Base-by-base conservation (phyloP, 306 rosid species). In the Sophora flavescens region DNA sequence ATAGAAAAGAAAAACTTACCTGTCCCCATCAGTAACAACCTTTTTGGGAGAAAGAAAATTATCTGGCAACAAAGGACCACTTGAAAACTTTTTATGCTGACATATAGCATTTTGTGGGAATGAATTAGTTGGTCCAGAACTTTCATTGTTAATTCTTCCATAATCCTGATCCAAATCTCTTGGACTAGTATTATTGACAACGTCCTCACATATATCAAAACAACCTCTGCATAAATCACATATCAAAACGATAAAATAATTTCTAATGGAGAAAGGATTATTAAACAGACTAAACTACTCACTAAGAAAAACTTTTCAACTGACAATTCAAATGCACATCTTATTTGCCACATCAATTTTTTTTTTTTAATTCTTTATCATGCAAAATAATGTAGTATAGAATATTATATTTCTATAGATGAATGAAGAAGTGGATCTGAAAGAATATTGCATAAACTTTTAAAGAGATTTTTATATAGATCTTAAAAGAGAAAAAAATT, bases 131-230 rank as follows among this genome's bases (percentile, higher is more conserved):
- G 78, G 84, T 73, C 91, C 89, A 13, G 89, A 86, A 51, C 81
- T 78, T 84, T 79, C 96, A 68, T 79, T 86, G 63, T 80, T 81
- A 52, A 30, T 72, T 84, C 86, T 85, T 75, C 91, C 95, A 87
- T 81, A 79, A 80, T 86, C 94, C 63, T 66, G 84, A 78, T 73
- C 82, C 56, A 53, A 64, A 74, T 75, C 80, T 75, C 74, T 84
- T 30, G 89, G 93, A 79, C 93, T 89, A 63, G 75, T 84, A 32
- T 77, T 75, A 83, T 66, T 90, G 73, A 11, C 85, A 72, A 88
- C 92, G 28, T 88, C 91, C 80, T 88, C 92, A 44, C 76, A 52
- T 33, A 88, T 61, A 84, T 91, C 97, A 82, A 88, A 89, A 80
- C 96, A 90, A 78, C 91, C 91, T 86, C 98, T 93, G 93, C 89